Base-by-base conservation (phyloP, 2,329 filamentous ascomycete species). In the Thielaviopsis ethacetica region DNA sequence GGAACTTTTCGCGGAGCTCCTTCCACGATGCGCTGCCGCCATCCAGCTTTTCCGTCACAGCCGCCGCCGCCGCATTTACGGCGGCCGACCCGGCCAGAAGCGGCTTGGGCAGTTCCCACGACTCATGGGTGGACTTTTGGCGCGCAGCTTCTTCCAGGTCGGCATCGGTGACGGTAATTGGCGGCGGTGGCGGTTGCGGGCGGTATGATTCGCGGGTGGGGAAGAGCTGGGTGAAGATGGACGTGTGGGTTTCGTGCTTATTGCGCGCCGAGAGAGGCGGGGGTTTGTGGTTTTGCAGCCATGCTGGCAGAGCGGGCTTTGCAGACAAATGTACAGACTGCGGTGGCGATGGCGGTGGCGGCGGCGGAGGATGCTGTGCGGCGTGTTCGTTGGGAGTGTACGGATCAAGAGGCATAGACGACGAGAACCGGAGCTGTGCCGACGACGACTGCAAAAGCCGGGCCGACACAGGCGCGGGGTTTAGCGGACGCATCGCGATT, bases 191-290 rank as follows among this genome's bases (percentile, higher is more conserved):
- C 6, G 59, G 59, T 17, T 27, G 53, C 6, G 59, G 59, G 4
- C 57, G 52, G 27, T 61, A 61, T 5, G 56, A 57, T 24, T 58
- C 52, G 34, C 59, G 59, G 7, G 56, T 61, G 27, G 60, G 60
- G 26, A 61, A 61, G 22, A 61, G 50, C 12, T 61, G 60, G 15
- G 57, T 61, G 41, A 61, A 61, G 57, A 61, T 61, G 26, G 60
- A 61, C 5, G 56, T 24, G 34, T 61, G 59, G 3, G 53, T 56
- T 47, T 58, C 53, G 53, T 61, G 59, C 21, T 41, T 53, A 47
- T 52, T 52, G 27, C 56, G 59, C 13, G 26, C 49, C 13, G 59
- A 47, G 7, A 52, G 27, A 2, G 58, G 54, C 30, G 50, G 44
- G n/a, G 44, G 44, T 49, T 21, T 49, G n/a, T 49, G 44, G 44